These are phyloP conservation scores for Neostapfia colusana DNA, from an alignment of 176 grass and related monocot species.

Conservation along the genomic window DNA sequence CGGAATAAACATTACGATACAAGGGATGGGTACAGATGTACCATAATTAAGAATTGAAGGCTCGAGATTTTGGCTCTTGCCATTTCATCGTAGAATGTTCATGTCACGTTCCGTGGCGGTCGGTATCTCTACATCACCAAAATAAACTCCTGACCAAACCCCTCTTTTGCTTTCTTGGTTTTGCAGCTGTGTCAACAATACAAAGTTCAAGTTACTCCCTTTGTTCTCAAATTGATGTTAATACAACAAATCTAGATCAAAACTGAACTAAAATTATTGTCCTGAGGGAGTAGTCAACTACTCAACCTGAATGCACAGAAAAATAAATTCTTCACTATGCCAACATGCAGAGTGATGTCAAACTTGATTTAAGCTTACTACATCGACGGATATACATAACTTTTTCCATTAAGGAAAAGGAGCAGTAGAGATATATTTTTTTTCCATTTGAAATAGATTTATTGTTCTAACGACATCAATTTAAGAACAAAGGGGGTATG, in stretches of 20 bases:
- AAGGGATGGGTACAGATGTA: neutral
- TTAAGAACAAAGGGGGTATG: neutral
- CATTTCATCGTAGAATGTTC: neutral
- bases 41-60: neutral
- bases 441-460: too few species aligned
- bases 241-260: too few species aligned
- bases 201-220: neutral
- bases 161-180: conserved; percentile 35
- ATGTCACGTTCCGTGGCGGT: conserved; percentile 1
- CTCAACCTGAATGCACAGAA: conserved; percentile 9
- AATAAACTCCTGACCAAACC: conserved; percentile 43
- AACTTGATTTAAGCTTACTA: neutral
- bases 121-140: conserved; percentile 29
- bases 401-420: neutral
- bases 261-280: too few species aligned
- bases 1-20: neutral
- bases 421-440: neutral
- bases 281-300: neutral
- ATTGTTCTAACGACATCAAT: too few species aligned
- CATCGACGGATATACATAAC: neutral
- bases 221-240: too few species aligned
- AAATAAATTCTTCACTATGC: neutral
- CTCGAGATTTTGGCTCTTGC: neutral
- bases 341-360: neutral
- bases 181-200: conserved; percentile 32